Percentiles rank a stretch among this genome's conserved stretches.
phyloP scores from a whole-genome alignment of 2,329 filamentous ascomycete genomes.

The Alternaria alternata region DNA sequence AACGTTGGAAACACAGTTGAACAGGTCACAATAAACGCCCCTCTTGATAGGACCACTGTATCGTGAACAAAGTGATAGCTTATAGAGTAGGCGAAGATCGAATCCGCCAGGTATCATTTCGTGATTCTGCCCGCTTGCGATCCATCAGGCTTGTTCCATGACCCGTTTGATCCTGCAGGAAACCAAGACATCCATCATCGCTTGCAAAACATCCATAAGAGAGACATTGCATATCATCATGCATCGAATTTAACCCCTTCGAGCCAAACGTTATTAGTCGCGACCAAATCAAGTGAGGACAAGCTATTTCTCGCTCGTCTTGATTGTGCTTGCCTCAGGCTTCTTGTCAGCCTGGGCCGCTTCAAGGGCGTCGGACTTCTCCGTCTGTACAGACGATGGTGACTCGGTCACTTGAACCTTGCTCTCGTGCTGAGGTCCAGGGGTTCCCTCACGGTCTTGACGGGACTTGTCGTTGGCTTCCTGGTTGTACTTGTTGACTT shows the following conservation, averaged over 20 bases:
- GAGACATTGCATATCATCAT: constrained; percentile 22
- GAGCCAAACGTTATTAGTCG: background rate
- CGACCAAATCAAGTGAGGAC: constrained; percentile 14
- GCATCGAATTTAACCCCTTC: constrained; percentile 1
- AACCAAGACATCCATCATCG: constrained; percentile 23
- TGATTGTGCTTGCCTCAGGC: constrained; percentile 13
- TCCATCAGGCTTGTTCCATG: constrained; percentile 31
- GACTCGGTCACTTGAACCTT: constrained; percentile 42
- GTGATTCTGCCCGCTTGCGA: constrained; percentile 36
- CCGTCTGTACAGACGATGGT: constrained; percentile 49
- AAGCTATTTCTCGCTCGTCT: constrained; percentile 35
- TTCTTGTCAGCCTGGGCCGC: constrained; percentile 30
- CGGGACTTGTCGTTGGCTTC: constrained; percentile 33
- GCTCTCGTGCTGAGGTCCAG: constrained; percentile 31
- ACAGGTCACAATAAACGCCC: background rate
- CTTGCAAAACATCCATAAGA: constrained; percentile 25
- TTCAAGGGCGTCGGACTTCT: constrained; percentile 42
- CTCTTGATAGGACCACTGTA: constrained; percentile 6
- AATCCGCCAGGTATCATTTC: constrained; percentile 51
- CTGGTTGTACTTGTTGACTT: constrained; percentile 72
- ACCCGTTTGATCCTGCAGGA: constrained; percentile 32
- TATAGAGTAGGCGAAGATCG: constrained; percentile 37
- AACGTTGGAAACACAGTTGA: background rate
- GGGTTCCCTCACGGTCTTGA: constrained; percentile 37
- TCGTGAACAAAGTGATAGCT: constrained; percentile 22